Evolutionary conservation across 768 basidiomycete genomes (phyloP), one percentile per base, ranked within the genome.

Genomic region (Tubosaeta brunneosetosa): DNA sequence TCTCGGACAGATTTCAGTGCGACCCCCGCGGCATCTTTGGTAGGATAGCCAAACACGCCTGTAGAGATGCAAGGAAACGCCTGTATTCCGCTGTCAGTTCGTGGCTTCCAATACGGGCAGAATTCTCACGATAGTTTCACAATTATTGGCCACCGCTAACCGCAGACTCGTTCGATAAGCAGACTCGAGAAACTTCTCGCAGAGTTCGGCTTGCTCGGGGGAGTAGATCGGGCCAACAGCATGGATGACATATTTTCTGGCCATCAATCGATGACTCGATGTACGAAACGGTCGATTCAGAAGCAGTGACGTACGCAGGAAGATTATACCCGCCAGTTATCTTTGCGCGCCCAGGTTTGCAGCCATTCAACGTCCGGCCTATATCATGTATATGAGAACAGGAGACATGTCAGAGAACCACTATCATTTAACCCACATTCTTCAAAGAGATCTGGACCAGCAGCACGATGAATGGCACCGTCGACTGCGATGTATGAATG

Each of bases 21-120:
- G 48, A 92, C 76, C 29, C 78, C 78, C 0, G 91, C 84, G 0
- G 90, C 91, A 57, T 81, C 82, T 41, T 70, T 68, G 42, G 89
- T 82, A 1, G 90, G 91, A 67, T 91, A 92, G 3, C 84, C 79
- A 55, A 89, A 93, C 14, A 89, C 73, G 0, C 80, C 91, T 0
- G 89, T 91, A 4, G 90, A 91, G 47, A 93, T 81, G 6, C 82
- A 84, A 6, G 86, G 85, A 58, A 92, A 91, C 4, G 88, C 88
- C 91, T 91, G 45, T 26, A 32, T 25, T 46, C 19, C 33, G 27
- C 47, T 29, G 10, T 34, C 27, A 31, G 2, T 25, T 44, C 32
- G 47, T 11, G 2, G 26, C 7, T 44, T 34, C 31, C 3, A 6
- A 37, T 26, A 29, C 29, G 13, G 2, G 29, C 3, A 32, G 5